Evolutionary conservation across 2,329 filamentous ascomycete genomes (phyloP).

Genomic region (Pezizomycotina sp.): DNA sequence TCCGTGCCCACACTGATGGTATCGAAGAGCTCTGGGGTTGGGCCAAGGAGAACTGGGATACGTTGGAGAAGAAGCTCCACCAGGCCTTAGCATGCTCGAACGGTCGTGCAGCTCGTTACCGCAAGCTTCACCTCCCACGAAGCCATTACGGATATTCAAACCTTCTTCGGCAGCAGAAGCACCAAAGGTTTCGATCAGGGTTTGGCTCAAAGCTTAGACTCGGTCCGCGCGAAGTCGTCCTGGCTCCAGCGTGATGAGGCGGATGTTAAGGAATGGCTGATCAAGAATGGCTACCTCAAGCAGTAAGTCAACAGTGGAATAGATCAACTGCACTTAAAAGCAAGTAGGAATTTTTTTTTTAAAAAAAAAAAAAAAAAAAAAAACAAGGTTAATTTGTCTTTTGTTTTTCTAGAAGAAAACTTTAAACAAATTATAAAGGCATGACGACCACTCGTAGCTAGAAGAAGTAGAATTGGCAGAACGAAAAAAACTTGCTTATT

Average conservation of each 20-base stretch:
- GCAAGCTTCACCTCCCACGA: conserved; percentile 61
- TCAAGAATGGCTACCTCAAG: conserved; percentile 44
- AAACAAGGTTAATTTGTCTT: no score
- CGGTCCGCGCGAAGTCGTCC: conserved; percentile 65
- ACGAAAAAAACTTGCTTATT: no score
- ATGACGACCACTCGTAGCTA: no score
- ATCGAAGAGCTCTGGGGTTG: conserved; percentile 67
- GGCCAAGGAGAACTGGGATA: conserved; percentile 80
- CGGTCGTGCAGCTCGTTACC: conserved; percentile 66
- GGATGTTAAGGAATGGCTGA: conserved; percentile 60
- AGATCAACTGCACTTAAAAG: no score
- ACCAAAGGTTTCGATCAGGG: conserved; percentile 78
- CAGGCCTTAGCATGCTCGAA: conserved; percentile 76
- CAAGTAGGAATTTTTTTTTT: no score
- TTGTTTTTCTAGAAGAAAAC: no score
- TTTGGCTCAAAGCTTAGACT: conserved; percentile 75
- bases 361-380: no score
- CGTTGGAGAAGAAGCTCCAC: conserved; percentile 61
- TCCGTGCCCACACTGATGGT: conserved; percentile 61
- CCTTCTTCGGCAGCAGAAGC: conserved; percentile 67
- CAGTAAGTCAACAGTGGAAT: not conserved
- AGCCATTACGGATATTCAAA: conserved; percentile 58
- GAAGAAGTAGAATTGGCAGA: no score
- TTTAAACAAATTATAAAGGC: no score
- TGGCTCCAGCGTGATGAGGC: conserved; percentile 62